A percentile compares a stretch with the other conserved stretches of the same genome.
phyloP scores from a whole-genome alignment of 2,329 filamentous ascomycete species.

The Trichoderma sp. region DNA sequence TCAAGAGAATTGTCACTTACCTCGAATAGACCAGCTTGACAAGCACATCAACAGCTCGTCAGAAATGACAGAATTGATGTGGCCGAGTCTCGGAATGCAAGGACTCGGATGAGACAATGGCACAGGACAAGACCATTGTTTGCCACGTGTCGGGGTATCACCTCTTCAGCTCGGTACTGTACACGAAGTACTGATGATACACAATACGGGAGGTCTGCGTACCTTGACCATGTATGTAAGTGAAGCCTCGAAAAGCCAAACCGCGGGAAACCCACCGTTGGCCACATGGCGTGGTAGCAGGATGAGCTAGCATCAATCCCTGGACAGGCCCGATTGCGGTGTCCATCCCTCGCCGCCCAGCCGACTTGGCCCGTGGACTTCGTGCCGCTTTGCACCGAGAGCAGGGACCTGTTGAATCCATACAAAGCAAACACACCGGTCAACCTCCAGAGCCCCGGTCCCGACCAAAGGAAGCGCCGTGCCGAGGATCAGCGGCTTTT shows the following conservation, averaged over 20 bases:
- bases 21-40: neutral
- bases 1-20: no score
- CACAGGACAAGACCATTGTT: neutral
- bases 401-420: constrained; percentile 1
- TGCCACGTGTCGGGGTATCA: constrained; percentile 2
- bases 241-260: neutral
- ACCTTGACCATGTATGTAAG: neutral
- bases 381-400: constrained; percentile 21
- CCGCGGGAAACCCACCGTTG: neutral
- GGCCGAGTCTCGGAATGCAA: neutral
- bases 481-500: constrained; percentile 17
- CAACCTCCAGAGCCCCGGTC: neutral
- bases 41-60: neutral
- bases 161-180: neutral
- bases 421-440: neutral
- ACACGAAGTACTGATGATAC: neutral
- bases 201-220: neutral
- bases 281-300: constrained; percentile 19
- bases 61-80: neutral
- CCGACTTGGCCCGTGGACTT: constrained; percentile 20
- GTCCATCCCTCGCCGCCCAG: constrained; percentile 19
- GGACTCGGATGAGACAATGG: constrained; percentile 6
- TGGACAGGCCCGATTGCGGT: constrained; percentile 22
- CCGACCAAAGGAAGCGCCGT: constrained; percentile 2
- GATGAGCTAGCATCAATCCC: neutral